Percentiles rank a stretch among this genome's conserved stretches.
Evolutionary conservation across 352 stramenopile genomes (phyloP).

Genomic region (Thalassiosira pacifica): DNA sequence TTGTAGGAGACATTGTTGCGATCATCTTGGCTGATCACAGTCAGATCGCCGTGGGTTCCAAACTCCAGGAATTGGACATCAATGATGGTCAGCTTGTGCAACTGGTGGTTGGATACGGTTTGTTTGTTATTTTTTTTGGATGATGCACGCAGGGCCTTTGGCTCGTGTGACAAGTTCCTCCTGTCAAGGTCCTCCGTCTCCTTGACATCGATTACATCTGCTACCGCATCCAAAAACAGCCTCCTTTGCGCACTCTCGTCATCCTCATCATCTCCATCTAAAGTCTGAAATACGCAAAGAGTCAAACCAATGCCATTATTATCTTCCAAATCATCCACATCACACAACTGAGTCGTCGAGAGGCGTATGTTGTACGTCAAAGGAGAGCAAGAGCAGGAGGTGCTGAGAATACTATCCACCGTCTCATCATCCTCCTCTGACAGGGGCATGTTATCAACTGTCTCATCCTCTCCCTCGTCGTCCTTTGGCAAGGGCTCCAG

Average conservation of each 20-base stretch:
- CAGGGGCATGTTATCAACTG: too few species aligned
- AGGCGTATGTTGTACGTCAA: background rate
- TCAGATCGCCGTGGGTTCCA: background rate
- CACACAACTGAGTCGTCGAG: background rate
- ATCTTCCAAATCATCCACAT: background rate
- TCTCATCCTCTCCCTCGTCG: too few species aligned
- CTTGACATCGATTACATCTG: background rate
- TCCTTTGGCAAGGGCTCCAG: too few species aligned
- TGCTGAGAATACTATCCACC: background rate
- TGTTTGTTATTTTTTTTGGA: background rate
- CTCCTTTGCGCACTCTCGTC: background rate
- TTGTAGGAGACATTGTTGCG: background rate
- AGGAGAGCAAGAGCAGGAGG: background rate
- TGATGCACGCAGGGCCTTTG: too few species aligned
- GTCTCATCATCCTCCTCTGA: too few species aligned
- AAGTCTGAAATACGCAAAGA: background rate
- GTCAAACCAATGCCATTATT: background rate
- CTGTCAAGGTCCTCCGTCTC: background rate
- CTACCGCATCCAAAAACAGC: background rate
- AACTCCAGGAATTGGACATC: constrained; percentile 37
- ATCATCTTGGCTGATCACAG: constrained; percentile 30
- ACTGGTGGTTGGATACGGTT: background rate
- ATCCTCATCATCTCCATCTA: background rate
- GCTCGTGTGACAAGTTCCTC: too few species aligned
- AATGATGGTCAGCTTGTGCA: background rate